These are phyloP conservation scores for Metarhizium guizhouense DNA, from an alignment of 2,329 filamentous ascomycete genomes.

Conservation along the genomic window DNA sequence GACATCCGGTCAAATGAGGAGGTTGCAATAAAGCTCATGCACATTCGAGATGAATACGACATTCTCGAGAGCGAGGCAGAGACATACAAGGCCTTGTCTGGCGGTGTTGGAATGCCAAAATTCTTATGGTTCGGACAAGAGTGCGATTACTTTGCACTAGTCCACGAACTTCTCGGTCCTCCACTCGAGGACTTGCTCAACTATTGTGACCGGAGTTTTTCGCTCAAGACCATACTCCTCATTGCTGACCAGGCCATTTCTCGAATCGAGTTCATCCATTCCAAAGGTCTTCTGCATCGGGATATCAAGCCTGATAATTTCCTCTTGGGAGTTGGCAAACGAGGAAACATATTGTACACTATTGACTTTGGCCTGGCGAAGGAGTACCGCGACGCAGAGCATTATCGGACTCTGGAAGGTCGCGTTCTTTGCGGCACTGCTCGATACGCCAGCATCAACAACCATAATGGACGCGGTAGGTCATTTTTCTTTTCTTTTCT, in stretches of 20 bases:
- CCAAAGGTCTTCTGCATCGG: conserved; percentile 98
- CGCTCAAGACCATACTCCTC: conserved; percentile 92
- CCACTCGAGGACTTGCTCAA: conserved; percentile 98
- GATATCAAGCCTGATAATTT: conserved; percentile 99
- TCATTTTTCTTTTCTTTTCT: neutral
- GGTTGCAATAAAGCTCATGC: conserved; percentile 99
- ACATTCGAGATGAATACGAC: conserved; percentile 97
- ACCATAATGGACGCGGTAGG: neutral
- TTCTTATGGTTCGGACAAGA: conserved; percentile 99
- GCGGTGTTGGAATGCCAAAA: conserved; percentile 94
- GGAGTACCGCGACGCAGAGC: neutral
- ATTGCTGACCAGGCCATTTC: conserved; percentile 97
- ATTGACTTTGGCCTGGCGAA: conserved; percentile 92
- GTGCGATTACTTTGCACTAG: conserved; percentile 99
- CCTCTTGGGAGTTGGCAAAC: conserved; percentile 97
- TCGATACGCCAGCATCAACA: neutral
- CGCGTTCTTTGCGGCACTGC: neutral
- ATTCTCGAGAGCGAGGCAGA: conserved; percentile 97
- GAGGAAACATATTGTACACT: conserved; percentile 97
- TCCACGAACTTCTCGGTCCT: conserved; percentile 90
- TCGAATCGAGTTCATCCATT: conserved; percentile 98
- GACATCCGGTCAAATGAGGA: conserved; percentile 99
- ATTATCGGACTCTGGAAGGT: neutral
- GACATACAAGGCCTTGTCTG: conserved; percentile 81
- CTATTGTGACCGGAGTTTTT: conserved; percentile 99